Conservation (phyloP, 2,329 filamentous ascomycete genomes). For the Daldinia sp. region DNA sequence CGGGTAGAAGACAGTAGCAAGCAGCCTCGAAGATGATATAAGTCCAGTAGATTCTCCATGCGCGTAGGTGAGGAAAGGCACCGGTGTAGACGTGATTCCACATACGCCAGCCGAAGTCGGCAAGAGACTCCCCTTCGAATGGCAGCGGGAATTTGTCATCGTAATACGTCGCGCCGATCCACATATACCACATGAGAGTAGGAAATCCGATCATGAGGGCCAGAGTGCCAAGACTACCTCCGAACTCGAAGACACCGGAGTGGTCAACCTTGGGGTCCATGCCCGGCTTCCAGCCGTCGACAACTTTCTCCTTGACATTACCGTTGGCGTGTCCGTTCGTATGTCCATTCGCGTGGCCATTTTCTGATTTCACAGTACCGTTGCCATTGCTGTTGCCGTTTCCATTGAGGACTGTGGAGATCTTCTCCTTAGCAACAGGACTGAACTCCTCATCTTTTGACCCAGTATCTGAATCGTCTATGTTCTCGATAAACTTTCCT, state of each 20-base stretch:
- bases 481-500: slow-evolving; percentile 63
- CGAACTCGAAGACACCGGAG: slow-evolving; percentile 82
- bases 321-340: slow-evolving; percentile 51
- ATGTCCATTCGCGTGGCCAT: slow-evolving; percentile 51
- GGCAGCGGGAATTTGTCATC: slow-evolving; percentile 82
- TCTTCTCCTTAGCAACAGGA: slow-evolving; percentile 46
- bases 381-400: slow-evolving; percentile 39
- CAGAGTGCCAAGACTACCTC: slow-evolving; percentile 82
- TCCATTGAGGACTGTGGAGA: slow-evolving; percentile 39
- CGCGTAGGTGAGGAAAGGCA: slow-evolving; percentile 83
- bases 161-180: slow-evolving; percentile 95
- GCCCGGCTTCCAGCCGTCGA: slow-evolving; percentile 71
- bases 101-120: slow-evolving; percentile 79
- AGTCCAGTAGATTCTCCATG: slow-evolving; percentile 94
- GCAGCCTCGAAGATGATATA: slow-evolving; percentile 88
- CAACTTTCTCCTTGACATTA: slow-evolving; percentile 49
- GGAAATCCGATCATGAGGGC: slow-evolving; percentile 94
- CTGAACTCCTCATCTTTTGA: slow-evolving; percentile 50
- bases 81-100: slow-evolving; percentile 80
- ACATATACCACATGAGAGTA: slow-evolving; percentile 99
- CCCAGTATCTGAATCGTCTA: slow-evolving; percentile 58
- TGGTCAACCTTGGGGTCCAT: slow-evolving; percentile 73
- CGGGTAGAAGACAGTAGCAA: slow-evolving; percentile 87
- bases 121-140: slow-evolving; percentile 72
- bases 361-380: slow-evolving; percentile 42